Evolutionary conservation across 2,329 filamentous ascomycete genomes (phyloP).

Genomic region (Cytospora leucostoma): DNA sequence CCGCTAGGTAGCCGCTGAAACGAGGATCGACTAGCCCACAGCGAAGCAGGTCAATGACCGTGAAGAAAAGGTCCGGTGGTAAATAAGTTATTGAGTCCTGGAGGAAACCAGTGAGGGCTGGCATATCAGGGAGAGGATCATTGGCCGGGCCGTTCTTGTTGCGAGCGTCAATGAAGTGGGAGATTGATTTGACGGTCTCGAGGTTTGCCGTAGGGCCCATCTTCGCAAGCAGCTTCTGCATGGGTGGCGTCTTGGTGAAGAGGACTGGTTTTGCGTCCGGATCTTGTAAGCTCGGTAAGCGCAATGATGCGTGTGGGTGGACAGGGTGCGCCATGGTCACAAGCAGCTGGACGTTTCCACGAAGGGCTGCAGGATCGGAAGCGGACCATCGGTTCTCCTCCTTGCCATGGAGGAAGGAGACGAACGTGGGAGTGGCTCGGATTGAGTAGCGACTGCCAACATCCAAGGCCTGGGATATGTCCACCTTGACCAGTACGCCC

Average conservation of each 20-base stretch:
- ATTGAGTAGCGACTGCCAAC: slow-evolving; percentile 68
- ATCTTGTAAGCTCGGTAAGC: slow-evolving; percentile 69
- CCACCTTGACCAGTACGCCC: slow-evolving; percentile 78
- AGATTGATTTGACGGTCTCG: slow-evolving; percentile 63
- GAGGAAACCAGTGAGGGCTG: slow-evolving; percentile 64
- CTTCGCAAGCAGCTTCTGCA: slow-evolving; percentile 80
- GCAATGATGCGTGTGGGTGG: slow-evolving; percentile 74
- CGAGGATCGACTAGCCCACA: slow-evolving; percentile 75
- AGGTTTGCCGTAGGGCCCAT: slow-evolving; percentile 65
- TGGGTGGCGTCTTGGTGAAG: slow-evolving; percentile 77
- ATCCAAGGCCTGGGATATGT: slow-evolving; percentile 67
- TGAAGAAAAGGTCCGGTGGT: slow-evolving; percentile 69
- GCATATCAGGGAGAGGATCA: slow-evolving; percentile 70
- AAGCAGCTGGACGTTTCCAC: slow-evolving; percentile 71
- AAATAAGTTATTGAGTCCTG: slow-evolving; percentile 56
- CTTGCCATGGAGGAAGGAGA: slow-evolving; percentile 76
- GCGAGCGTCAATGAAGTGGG: slow-evolving; percentile 69
- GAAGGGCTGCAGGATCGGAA: slow-evolving; percentile 67
- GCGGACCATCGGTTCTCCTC: slow-evolving; percentile 81
- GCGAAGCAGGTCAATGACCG: slow-evolving; percentile 82
- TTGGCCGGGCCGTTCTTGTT: slow-evolving; percentile 60
- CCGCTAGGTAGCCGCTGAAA: slow-evolving; percentile 78
- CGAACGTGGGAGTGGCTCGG: slow-evolving; percentile 81
- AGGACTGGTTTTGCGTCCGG: slow-evolving; percentile 66
- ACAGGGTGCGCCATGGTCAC: slow-evolving; percentile 72